phyloP scores from a whole-genome alignment of 495 filamentous ascomycete species.

The Glarea lozoyensis region DNA sequence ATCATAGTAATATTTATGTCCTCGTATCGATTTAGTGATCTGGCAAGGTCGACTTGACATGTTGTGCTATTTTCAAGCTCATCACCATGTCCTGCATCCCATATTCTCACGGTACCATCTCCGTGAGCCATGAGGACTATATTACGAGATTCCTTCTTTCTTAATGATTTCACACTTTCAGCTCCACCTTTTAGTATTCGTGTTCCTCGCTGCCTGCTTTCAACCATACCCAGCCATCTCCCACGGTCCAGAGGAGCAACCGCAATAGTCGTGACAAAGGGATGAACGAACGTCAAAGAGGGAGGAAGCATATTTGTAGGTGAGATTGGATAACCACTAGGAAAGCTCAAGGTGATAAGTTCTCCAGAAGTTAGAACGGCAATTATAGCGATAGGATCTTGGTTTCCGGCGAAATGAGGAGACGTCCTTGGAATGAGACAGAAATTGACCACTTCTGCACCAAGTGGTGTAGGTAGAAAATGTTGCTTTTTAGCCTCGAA shows the following conservation, averaged over 20 bases:
- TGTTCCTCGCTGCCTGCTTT: conserved; percentile 64
- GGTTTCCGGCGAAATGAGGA: conserved; percentile 77
- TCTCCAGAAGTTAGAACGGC: conserved; percentile 78
- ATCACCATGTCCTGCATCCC: conserved; percentile 85
- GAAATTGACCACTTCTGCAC: conserved; percentile 69
- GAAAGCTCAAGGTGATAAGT: conserved; percentile 79
- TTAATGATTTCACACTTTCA: conserved; percentile 53
- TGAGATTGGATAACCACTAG: conserved; percentile 79
- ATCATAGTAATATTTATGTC: conserved; percentile 67
- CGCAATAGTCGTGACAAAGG: conserved; percentile 64
- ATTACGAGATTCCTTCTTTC: conserved; percentile 71
- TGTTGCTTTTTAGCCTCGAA: conserved; percentile 61
- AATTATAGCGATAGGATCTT: conserved; percentile 82
- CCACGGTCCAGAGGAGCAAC: conserved; percentile 63
- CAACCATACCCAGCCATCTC: conserved; percentile 80
- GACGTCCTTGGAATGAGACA: conserved; percentile 71
- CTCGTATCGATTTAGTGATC: conserved; percentile 74
- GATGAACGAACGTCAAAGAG: conserved; percentile 75
- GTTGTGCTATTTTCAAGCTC: conserved; percentile 81
- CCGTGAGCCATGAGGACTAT: conserved; percentile 75
- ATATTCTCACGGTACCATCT: conserved; percentile 78
- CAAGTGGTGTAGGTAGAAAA: conserved; percentile 60
- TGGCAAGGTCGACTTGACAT: conserved; percentile 75
- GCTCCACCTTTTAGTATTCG: conserved; percentile 68
- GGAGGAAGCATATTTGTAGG: conserved; percentile 87